Evolutionary conservation across 208 protist species (phyloP).

Genomic region (Trypanosomatidae sp.): DNA sequence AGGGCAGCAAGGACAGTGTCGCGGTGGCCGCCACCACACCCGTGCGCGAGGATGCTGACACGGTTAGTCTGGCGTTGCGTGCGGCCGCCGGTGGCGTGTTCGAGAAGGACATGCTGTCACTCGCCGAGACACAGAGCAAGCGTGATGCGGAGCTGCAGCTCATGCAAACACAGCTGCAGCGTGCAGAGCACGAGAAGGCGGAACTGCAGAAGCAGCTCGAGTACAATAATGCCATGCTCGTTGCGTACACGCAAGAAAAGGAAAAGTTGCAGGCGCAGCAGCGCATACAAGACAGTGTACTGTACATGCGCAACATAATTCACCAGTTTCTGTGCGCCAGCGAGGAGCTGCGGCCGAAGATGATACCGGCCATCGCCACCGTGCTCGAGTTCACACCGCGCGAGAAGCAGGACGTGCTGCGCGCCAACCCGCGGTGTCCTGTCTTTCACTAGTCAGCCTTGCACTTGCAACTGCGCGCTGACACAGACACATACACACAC

Average conservation of each 20-base stretch:
- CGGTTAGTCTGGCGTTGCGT: conserved; percentile 2
- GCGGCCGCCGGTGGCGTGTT: conserved; percentile 21
- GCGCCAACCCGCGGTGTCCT: conserved; percentile 50
- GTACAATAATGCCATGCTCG: conserved; percentile 49
- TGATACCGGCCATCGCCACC: conserved; percentile 82
- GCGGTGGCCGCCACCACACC: background rate
- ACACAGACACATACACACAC: background rate
- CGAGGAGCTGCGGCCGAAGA: conserved; percentile 53
- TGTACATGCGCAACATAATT: conserved; percentile 76
- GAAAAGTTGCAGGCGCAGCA: conserved; percentile 50
- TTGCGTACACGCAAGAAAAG: conserved; percentile 49
- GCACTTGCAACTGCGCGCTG: background rate
- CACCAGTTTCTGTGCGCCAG: conserved; percentile 54
- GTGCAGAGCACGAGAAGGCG: conserved; percentile 32
- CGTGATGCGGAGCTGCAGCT: conserved; percentile 12
- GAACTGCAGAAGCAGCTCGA: conserved; percentile 29
- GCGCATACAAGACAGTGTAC: conserved; percentile 38
- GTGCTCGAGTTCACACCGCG: conserved; percentile 63
- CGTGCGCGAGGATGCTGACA: background rate
- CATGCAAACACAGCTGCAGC: conserved; percentile 8
- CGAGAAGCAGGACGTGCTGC: conserved; percentile 57
- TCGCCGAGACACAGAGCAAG: conserved; percentile 15
- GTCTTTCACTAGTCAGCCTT: conserved; percentile 24
- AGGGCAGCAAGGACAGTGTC: background rate
- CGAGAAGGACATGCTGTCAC: conserved; percentile 33